phyloP scores from a whole-genome alignment of 2,329 filamentous ascomycete genomes.

The Beauveria scarabaeidicola region DNA sequence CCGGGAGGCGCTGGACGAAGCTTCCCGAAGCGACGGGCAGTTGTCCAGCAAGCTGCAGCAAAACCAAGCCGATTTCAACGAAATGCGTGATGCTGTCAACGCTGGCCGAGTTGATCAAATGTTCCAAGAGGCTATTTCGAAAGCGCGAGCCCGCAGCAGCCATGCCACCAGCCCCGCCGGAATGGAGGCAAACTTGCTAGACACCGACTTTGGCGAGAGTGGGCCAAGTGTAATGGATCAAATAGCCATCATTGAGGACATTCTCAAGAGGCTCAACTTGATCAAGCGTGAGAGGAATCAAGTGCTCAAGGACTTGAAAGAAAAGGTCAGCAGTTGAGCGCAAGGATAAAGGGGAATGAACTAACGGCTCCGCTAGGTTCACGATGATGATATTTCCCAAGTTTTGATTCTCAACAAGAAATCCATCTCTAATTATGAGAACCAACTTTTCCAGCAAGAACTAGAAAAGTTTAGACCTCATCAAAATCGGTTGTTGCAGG shows the following conservation, averaged over 20 bases:
- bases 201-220: slow-evolving; percentile 81
- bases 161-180: slow-evolving; percentile 51
- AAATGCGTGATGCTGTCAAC: slow-evolving; percentile 86
- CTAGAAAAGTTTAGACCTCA: slow-evolving; percentile 95
- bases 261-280: slow-evolving; percentile 82
- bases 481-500: slow-evolving; percentile 82
- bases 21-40: slow-evolving; percentile 75
- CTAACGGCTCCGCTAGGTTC: slow-evolving; percentile 51
- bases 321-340: slow-evolving; percentile 62
- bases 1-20: slow-evolving; percentile 81
- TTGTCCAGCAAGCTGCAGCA: slow-evolving; percentile 76
- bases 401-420: slow-evolving; percentile 98
- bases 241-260: slow-evolving; percentile 78
- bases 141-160: slow-evolving; percentile 59
- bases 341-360: not conserved
- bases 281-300: slow-evolving; percentile 88
- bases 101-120: slow-evolving; percentile 79
- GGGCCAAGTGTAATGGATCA: slow-evolving; percentile 78
- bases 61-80: slow-evolving; percentile 82
- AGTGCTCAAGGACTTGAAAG: slow-evolving; percentile 92
- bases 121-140: slow-evolving; percentile 79
- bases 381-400: slow-evolving; percentile 94
- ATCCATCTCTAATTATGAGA: slow-evolving; percentile 84
- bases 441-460: slow-evolving; percentile 86
- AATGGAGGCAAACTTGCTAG: slow-evolving; percentile 71